Evolutionary conservation across 352 stramenopile species (phyloP).

Genomic region (Phytophthora pseudosyringae): DNA sequence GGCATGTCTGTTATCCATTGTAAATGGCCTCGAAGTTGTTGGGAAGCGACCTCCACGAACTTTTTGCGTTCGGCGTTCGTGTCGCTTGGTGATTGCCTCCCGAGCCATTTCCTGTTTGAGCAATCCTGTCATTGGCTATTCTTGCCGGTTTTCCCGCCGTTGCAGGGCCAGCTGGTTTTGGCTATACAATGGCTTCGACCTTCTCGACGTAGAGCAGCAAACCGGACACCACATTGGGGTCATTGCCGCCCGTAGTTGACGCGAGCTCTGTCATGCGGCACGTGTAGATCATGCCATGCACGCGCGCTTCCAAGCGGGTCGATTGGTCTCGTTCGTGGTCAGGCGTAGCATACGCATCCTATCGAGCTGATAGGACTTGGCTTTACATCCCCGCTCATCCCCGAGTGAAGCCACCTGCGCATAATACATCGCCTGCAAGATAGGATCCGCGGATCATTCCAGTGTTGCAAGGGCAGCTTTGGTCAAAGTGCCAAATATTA

Average conservation of each 20-base stretch:
- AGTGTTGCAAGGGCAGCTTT: constrained; percentile 10
- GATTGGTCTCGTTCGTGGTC: constrained; percentile 26
- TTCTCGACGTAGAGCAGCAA: background rate
- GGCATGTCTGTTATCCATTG: constrained; percentile 16
- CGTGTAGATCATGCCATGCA: constrained; percentile 14
- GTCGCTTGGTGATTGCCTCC: background rate
- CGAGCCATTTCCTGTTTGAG: constrained; percentile 25
- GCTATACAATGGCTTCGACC: constrained; percentile 10
- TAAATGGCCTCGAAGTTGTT: constrained; percentile 9
- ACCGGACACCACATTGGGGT: background rate
- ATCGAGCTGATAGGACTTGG: constrained; percentile 22
- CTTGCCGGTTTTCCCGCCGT: constrained; percentile 29
- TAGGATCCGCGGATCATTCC: constrained; percentile 4
- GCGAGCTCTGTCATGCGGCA: constrained; percentile 10
- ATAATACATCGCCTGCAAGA: constrained; percentile 4
- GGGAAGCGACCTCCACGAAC: constrained; percentile 17
- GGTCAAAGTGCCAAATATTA: background rate
- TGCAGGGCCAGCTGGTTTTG: constrained; percentile 14
- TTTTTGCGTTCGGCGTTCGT: background rate
- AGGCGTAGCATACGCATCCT: constrained; percentile 22
- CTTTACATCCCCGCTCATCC: background rate
- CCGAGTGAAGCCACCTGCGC: constrained; percentile 14
- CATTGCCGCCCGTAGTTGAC: background rate
- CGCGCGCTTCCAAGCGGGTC: constrained; percentile 25
- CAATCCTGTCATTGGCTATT: constrained; percentile 19